Evolutionary conservation across 257 asterid genomes (phyloP).

Genomic region (Primulina tabacum): DNA sequence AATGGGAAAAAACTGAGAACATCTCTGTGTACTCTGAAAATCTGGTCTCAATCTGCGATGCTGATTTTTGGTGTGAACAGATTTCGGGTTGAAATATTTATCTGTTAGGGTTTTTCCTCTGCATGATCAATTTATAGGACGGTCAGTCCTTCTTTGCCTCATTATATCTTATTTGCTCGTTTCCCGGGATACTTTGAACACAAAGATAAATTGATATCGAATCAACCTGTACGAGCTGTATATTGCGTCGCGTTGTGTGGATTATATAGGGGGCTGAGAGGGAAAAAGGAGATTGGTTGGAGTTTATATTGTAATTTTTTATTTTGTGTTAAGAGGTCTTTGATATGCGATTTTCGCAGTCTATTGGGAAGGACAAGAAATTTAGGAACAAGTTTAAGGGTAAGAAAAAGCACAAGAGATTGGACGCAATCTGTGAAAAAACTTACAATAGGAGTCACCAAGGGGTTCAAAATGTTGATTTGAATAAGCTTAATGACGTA

Average conservation of each 20-base stretch:
- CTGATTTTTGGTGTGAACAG: neutral
- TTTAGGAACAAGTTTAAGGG: conserved; percentile 50
- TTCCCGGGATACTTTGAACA: conserved; percentile 22
- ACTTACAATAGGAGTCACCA: conserved; percentile 53
- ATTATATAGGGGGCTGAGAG: conserved; percentile 16
- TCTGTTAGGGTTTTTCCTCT: conserved; percentile 35
- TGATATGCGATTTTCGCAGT: conserved; percentile 73
- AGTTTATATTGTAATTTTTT: neutral
- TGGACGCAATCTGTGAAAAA: conserved; percentile 78
- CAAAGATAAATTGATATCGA: conserved; percentile 14
- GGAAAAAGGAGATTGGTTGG: neutral
- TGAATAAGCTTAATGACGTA: conserved; percentile 35
- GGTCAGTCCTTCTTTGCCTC: conserved; percentile 47
- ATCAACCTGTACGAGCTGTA: conserved; percentile 18
- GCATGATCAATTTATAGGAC: conserved; percentile 47
- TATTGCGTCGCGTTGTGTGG: conserved; percentile 23
- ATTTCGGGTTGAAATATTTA: conserved; percentile 30
- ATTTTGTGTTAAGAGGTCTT: conserved; percentile 27
- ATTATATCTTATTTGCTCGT: conserved; percentile 26
- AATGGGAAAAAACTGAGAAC: conserved; percentile 1
- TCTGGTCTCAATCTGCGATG: conserved; percentile 2
- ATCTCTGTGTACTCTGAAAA: conserved; percentile 6
- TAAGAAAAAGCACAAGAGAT: conserved; percentile 76
- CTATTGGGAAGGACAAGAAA: conserved; percentile 54
- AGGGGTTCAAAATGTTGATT: conserved; percentile 39